Evolutionary conservation across 2,329 filamentous ascomycete species (phyloP), one percentile per base, ranked within the genome.

Genomic region (Fusarium sp.): DNA sequence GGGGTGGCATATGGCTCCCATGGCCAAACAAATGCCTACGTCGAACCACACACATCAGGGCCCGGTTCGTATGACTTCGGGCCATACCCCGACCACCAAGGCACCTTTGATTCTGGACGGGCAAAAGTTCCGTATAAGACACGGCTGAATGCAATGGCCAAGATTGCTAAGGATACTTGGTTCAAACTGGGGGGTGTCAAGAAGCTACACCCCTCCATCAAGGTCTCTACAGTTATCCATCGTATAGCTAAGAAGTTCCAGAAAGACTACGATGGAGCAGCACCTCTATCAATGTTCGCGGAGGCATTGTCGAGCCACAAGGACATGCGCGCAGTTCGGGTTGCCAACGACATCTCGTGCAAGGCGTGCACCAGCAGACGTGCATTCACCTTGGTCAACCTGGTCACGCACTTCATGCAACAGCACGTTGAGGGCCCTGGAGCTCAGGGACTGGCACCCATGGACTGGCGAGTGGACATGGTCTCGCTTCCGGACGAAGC

Each of bases 141-240:
- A 20, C 87, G 88, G 72, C 81, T 90, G 9, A 86, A 89, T 57
- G 83, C 87, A 54, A 82, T 94, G 69, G 86, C 87, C 11, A 84
- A 82, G 48, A 86, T 88, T 77, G 88, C 90, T 6, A 87, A 89
- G 68, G 88, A 90, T 27, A 82, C 92, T 39, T 95, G 93, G 92
- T 88, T 88, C 71, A 83, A 85, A 25, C 88, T 92, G 3, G 87
- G 87, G 9, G 86, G 86, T 4, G 84, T 94, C 71, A 89, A 89
- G 74, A 88, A 91, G 60, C 82, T 94, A 18, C 88, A 91, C 16
- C 88, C 88, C 43, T 88, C 88, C 69, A 86, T 94, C 56, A 90
- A 91, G 73, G 86, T 93, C 18, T 89, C 89, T 69, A 87, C 91
- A 56, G 85, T 93, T 11, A 86, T 95, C 48, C 87, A 92, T 78